phyloP scores from a whole-genome alignment of 2,329 filamentous ascomycete species.

The Zymoseptoria tritici region DNA sequence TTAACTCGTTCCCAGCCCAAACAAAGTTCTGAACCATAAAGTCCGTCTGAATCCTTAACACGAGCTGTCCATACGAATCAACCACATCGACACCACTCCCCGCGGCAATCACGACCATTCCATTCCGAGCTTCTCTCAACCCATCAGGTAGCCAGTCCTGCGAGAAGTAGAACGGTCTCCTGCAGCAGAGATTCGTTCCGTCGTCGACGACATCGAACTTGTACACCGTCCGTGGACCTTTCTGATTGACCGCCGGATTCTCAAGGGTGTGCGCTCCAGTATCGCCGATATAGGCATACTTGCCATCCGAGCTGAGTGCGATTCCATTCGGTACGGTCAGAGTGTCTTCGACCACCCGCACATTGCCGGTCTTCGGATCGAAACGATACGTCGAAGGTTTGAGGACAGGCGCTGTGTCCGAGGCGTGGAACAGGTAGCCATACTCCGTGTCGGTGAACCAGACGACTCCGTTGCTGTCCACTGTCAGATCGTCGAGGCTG shows the following conservation, averaged over 20 bases:
- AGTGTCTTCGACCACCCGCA: slow-evolving; percentile 36
- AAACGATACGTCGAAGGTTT: slow-evolving; percentile 36
- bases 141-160: slow-evolving; percentile 15
- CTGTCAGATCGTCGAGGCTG: slow-evolving; percentile 37
- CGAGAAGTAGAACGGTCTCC: slow-evolving; percentile 14
- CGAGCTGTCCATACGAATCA: slow-evolving; percentile 12
- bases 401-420: slow-evolving; percentile 8
- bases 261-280: slow-evolving; percentile 22
- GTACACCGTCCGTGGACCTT: slow-evolving; percentile 13
- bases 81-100: slow-evolving; percentile 17
- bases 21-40: slow-evolving; percentile 40
- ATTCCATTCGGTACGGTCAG: slow-evolving; percentile 40
- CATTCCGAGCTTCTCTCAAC: slow-evolving; percentile 15
- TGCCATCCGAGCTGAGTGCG: slow-evolving; percentile 37
- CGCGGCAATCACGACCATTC: slow-evolving; percentile 14
- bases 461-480: slow-evolving; percentile 39
- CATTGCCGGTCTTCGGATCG: slow-evolving; percentile 33
- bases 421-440: slow-evolving; percentile 15
- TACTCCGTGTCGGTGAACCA: slow-evolving; percentile 43
- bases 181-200: slow-evolving; percentile 14
- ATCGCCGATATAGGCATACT: slow-evolving; percentile 41
- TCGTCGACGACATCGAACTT: slow-evolving; percentile 14
- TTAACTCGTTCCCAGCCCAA: slow-evolving; percentile 35
- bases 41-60: slow-evolving; percentile 32
- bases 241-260: slow-evolving; percentile 7